phyloP scores from a whole-genome alignment of 352 stramenopile species.

The Pythium periplocum region DNA sequence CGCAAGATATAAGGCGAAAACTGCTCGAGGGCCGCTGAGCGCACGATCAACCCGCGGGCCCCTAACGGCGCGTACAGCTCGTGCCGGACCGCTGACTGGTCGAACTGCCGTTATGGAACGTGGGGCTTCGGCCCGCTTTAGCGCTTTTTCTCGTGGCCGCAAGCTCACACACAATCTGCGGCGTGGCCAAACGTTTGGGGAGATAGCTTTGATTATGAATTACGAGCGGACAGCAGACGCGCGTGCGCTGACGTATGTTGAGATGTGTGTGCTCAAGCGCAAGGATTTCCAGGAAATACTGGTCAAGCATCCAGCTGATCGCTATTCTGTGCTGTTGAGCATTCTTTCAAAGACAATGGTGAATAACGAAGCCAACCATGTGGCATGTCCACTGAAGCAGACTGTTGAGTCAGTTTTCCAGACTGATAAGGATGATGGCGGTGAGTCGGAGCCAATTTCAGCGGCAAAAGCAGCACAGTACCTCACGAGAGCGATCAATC shows the following conservation, averaged over 20 bases:
- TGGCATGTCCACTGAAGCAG: slow-evolving; percentile 20
- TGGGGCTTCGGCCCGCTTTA: too few relatives aligned
- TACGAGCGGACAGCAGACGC: slow-evolving; percentile 31
- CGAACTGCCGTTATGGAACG: too few relatives aligned
- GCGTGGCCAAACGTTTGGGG: slow-evolving; percentile 32
- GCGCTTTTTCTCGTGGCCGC: too few relatives aligned
- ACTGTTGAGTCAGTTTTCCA: slow-evolving; percentile 10
- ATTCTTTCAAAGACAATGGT: slow-evolving; percentile 24
- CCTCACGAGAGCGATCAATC: slow-evolving; percentile 15
- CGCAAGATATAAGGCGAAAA: too few relatives aligned
- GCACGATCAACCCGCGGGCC: too few relatives aligned
- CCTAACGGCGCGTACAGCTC: too few relatives aligned
- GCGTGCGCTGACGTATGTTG: slow-evolving; percentile 27
- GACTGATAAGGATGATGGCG: not conserved
- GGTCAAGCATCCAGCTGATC: slow-evolving; percentile 21
- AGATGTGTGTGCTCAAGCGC: slow-evolving; percentile 34
- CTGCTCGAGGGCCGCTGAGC: too few relatives aligned
- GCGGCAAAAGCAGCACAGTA: slow-evolving; percentile 11
- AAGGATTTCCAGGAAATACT: slow-evolving; percentile 28
- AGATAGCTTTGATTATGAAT: slow-evolving; percentile 41
- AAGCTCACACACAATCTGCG: not conserved
- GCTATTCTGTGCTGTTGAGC: slow-evolving; percentile 14
- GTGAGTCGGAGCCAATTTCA: slow-evolving; percentile 6
- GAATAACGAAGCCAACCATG: slow-evolving; percentile 12
- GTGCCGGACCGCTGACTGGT: too few relatives aligned